phyloP scores from a whole-genome alignment of 805 yeast genomes.

The Candida montana region DNA sequence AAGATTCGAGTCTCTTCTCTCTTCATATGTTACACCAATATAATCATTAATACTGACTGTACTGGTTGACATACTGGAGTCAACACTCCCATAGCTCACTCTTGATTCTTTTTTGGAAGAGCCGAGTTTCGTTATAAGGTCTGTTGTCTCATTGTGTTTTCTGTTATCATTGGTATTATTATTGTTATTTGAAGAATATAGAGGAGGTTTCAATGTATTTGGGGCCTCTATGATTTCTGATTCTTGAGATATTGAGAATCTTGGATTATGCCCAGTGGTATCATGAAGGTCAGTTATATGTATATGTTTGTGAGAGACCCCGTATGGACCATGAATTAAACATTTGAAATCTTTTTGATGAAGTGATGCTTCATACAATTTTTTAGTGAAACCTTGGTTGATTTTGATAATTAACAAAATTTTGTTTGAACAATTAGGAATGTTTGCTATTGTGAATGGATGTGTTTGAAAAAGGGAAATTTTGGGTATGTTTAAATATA shows the following conservation, averaged over 20 bases:
- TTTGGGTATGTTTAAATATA: conserved; percentile 21
- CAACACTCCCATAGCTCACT: conserved; percentile 6
- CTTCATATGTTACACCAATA: background rate
- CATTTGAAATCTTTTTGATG: conserved; percentile 11
- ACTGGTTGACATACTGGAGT: background rate
- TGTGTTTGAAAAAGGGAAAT: conserved; percentile 20
- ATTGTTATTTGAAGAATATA: background rate
- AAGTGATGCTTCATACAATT: conserved; percentile 10
- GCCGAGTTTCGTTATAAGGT: background rate
- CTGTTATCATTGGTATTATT: too few relatives aligned
- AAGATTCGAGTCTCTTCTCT: background rate
- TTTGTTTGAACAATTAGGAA: conserved; percentile 3
- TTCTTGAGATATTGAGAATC: conserved; percentile 1
- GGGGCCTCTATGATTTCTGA: conserved; percentile 1
- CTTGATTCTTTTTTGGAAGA: background rate
- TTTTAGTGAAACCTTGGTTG: conserved; percentile 21
- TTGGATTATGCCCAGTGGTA: background rate
- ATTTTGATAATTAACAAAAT: conserved; percentile 17
- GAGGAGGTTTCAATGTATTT: background rate
- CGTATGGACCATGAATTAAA: conserved; percentile 26
- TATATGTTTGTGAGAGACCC: conserved; percentile 15
- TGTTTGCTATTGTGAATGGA: conserved; percentile 26
- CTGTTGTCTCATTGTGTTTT: background rate
- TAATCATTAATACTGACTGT: background rate
- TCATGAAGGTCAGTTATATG: background rate